Evolutionary conservation across 176 grass and related monocot species (phyloP), one percentile per base, ranked within the genome.

Genomic region (Otatea glauca): DNA sequence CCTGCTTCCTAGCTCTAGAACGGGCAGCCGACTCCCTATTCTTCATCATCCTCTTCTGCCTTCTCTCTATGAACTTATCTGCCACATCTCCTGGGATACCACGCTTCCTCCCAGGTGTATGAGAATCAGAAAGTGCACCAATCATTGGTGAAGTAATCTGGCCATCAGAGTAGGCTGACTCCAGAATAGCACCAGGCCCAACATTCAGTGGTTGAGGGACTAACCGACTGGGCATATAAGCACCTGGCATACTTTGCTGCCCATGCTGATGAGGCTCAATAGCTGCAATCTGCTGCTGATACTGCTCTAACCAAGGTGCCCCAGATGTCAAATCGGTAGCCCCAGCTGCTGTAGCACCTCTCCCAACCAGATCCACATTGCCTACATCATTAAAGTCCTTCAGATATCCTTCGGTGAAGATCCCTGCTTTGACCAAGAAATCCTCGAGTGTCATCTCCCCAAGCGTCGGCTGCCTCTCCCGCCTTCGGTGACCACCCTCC

Each of bases 11-110:
- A 75, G 96, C 96, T 83, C 96, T 98, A 81, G 96, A 98, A 81
- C 96, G 91, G 29, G 96, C 96, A 83, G 96, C 96, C 13, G 96
- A 98, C 72, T 98, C 96, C 68, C 96, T 92, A 61, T 98, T 98
- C 85, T 98, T 98, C 24, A 98, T 95, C 96, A 98, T 98, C 91
- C 96, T 95, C 87, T 98, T 98, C 59, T 98, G 96, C 75, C 96
- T 92, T 87, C 93, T 92, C 77, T 98, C 96, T 70, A 90, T 68
- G 66, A 88, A 82, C 81, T 94, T 98, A 76, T 98, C 81, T 12
- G 39, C 63, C 27, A 88, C 59, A 47, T 93, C 89, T 32, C 86
- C 88, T 44, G 87, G 76, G 66, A 85, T 42, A 24, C 86, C 88
- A 35, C 84, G 88, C 79, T 93, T 97, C 64, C 90, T 79, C 78